Conservation (phyloP, 306 rosid species). For the apple (Malus domestica) region DNA sequence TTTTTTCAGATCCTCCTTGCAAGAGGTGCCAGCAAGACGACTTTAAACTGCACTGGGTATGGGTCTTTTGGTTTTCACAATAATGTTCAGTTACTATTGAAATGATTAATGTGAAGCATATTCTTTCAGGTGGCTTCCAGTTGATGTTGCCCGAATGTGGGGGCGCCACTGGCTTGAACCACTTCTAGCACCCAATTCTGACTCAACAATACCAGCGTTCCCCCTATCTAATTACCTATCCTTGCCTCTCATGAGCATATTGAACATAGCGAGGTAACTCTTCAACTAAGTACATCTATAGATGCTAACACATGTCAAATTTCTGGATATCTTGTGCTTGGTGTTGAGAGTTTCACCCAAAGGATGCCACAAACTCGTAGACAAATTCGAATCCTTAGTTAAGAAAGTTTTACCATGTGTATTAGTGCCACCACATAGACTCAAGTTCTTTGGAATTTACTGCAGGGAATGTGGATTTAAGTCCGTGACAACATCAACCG, state of each 20-base stretch:
- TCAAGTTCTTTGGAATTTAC: conserved; percentile 14
- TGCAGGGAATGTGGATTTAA: conserved; percentile 84
- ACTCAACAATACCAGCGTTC: conserved; percentile 43
- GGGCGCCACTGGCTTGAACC: conserved; percentile 97
- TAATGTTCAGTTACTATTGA: conserved; percentile 2
- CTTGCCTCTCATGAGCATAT: conserved; percentile 82
- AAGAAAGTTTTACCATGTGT: background rate
- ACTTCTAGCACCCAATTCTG: conserved; percentile 62
- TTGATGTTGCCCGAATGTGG: conserved; percentile 97
- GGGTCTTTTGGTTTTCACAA: background rate
- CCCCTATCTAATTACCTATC: conserved; percentile 68
- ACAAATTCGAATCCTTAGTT: background rate
- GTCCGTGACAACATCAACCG: conserved; percentile 43
- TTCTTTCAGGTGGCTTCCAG: conserved; percentile 81
- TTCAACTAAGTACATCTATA: background rate
- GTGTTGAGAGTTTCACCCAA: background rate
- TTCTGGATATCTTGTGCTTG: background rate
- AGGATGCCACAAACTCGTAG: background rate
- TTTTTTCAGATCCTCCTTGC: conserved; percentile 73
- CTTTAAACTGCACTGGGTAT: conserved; percentile 94
- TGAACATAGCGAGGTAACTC: conserved; percentile 84
- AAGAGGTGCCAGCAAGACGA: conserved; percentile 67
- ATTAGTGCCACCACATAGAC: background rate
- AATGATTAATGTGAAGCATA: conserved; percentile 8
- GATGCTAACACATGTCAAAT: background rate